Evolutionary conservation across 2,329 filamentous ascomycete genomes (phyloP).

Genomic region (Aspergillus vadensis): DNA sequence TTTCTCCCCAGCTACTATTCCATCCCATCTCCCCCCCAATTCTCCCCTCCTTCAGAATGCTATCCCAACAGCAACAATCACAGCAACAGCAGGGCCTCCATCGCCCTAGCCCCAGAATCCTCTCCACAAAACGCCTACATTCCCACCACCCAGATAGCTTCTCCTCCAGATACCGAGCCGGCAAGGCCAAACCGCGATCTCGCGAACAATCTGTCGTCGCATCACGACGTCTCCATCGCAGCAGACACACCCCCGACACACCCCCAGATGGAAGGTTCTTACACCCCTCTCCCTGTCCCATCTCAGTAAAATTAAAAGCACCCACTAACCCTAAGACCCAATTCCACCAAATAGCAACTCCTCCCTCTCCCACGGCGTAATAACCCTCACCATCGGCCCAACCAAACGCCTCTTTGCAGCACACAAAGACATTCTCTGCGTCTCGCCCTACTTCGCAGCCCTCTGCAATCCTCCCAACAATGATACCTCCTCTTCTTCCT

Average conservation of each 20-base stretch:
- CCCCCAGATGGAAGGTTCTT: constrained; percentile 38
- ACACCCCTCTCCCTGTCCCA: neutral
- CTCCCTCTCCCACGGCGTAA: constrained; percentile 66
- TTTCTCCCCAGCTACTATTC: neutral
- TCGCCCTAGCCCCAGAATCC: constrained; percentile 15
- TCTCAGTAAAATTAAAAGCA: neutral
- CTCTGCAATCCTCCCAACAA: constrained; percentile 57
- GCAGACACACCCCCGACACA: constrained; percentile 32
- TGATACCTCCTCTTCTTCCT: neutral
- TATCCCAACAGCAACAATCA: neutral
- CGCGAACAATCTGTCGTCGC: constrained; percentile 26
- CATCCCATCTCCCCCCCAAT: neutral
- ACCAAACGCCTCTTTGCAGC: constrained; percentile 87
- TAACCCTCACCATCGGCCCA: constrained; percentile 78
- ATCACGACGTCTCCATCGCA: constrained; percentile 31
- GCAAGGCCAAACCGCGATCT: constrained; percentile 41
- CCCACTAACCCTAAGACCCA: neutral
- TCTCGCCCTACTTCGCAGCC: constrained; percentile 76
- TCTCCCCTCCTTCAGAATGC: neutral
- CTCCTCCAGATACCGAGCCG: constrained; percentile 45
- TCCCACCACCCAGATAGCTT: constrained; percentile 38
- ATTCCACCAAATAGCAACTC: constrained; percentile 43
- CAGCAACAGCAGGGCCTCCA: constrained; percentile 6
- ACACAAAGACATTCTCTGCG: constrained; percentile 79
- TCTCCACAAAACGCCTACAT: constrained; percentile 28